phyloP scores from a whole-genome alignment of 2,329 filamentous ascomycete species.

The Sporothrix euskadiensis region DNA sequence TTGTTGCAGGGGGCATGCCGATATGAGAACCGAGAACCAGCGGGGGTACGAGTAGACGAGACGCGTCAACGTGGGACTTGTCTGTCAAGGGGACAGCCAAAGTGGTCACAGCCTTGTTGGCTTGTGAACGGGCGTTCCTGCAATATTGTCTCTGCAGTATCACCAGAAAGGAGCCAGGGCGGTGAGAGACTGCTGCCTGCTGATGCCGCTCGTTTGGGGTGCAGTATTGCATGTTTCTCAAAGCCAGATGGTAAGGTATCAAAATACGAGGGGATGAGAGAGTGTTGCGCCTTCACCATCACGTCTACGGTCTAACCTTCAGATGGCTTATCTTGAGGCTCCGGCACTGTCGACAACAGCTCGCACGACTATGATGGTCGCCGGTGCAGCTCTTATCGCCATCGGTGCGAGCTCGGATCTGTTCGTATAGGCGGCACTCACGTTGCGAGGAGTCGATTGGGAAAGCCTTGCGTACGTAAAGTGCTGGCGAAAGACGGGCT shows the following conservation, averaged over 20 bases:
- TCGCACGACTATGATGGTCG: slow-evolving; percentile 8
- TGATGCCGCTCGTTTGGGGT: neutral
- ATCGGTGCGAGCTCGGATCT: slow-evolving; percentile 17
- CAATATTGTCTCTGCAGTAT: neutral
- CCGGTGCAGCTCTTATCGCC: neutral
- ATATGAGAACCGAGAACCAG: neutral
- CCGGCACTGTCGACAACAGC: neutral
- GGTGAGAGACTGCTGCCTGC: slow-evolving; percentile 11
- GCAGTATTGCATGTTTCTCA: neutral
- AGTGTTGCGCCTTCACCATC: neutral
- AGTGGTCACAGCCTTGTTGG: neutral
- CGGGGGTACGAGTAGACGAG: neutral
- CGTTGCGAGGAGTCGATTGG: slow-evolving; percentile 8
- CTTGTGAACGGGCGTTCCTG: neutral
- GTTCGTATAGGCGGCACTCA: neutral
- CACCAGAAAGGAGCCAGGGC: neutral
- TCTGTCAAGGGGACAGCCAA: neutral
- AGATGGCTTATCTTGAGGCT: neutral
- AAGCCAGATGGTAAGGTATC: neutral
- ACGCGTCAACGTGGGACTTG: neutral
- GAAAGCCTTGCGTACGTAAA: slow-evolving; percentile 1
- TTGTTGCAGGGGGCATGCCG: neutral
- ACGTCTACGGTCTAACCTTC: neutral
- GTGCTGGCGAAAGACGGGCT: neutral
- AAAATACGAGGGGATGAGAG: neutral